Percentiles rank a stretch among this genome's conserved stretches.
phyloP scores from a whole-genome alignment of 2,329 filamentous ascomycete species.

The Trichoderma arundinaceum region DNA sequence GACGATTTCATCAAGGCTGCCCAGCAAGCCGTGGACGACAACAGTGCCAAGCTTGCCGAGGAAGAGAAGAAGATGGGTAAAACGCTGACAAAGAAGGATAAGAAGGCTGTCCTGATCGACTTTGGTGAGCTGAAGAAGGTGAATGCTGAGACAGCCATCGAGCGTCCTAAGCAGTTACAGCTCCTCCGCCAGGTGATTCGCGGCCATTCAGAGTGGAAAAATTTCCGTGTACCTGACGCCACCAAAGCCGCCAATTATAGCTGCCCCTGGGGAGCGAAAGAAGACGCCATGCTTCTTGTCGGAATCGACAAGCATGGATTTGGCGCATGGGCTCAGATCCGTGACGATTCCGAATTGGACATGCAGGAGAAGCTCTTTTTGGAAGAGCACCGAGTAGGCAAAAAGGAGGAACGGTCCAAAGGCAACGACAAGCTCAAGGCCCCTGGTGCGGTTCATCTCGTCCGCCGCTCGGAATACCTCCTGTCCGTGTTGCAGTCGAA shows the following conservation, averaged over 20 bases:
- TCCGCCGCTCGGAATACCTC: slow-evolving; percentile 92
- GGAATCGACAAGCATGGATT: slow-evolving; percentile 94
- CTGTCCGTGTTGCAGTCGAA: slow-evolving; percentile 90
- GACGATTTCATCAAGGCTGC: slow-evolving; percentile 71
- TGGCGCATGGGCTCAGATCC: slow-evolving; percentile 92
- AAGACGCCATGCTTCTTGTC: slow-evolving; percentile 96
- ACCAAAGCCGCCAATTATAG: slow-evolving; percentile 91
- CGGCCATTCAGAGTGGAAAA: slow-evolving; percentile 71
- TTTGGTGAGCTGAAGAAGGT: slow-evolving; percentile 92
- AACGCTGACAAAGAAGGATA: slow-evolving; percentile 91
- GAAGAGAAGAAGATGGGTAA: slow-evolving; percentile 85
- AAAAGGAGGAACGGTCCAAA: slow-evolving; percentile 89
- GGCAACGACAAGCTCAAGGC: slow-evolving; percentile 82
- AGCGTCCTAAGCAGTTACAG: slow-evolving; percentile 86
- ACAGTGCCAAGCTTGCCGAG: slow-evolving; percentile 74
- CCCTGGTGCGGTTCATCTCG: slow-evolving; percentile 95
- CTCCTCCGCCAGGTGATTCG: slow-evolving; percentile 77
- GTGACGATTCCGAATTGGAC: slow-evolving; percentile 85
- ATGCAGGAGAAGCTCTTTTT: slow-evolving; percentile 92
- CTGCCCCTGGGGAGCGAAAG: slow-evolving; percentile 87
- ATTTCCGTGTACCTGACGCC: slow-evolving; percentile 87
- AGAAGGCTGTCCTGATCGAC: slow-evolving; percentile 95
- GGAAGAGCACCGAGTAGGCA: slow-evolving; percentile 97
- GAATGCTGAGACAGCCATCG: slow-evolving; percentile 93
- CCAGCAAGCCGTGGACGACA: slow-evolving; percentile 65